Evolutionary conservation across 345 rosid species (phyloP).

Genomic region (Dovyalis caffra): DNA sequence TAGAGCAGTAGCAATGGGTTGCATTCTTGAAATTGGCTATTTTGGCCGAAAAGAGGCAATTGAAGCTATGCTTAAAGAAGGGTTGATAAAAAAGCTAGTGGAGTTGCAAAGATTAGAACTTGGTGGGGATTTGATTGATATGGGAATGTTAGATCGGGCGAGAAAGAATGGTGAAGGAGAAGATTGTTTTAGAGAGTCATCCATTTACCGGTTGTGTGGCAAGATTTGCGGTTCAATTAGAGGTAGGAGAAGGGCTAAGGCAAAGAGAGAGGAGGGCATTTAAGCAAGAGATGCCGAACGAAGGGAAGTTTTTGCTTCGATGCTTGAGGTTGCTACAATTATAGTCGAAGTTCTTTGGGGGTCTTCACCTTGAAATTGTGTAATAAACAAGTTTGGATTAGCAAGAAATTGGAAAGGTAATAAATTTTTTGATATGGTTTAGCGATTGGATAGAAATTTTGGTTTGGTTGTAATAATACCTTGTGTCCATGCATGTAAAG

Average conservation of each 20-base stretch:
- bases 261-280: conserved; percentile 62
- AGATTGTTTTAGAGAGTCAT: conserved; percentile 38
- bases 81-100: too few relatives aligned
- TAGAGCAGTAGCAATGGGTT: conserved; percentile 44
- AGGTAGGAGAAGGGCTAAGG: conserved; percentile 72
- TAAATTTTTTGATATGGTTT: too few relatives aligned
- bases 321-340: conserved; percentile 65
- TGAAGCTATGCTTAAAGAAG: too few relatives aligned
- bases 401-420: too few relatives aligned
- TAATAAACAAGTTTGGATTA: not conserved
- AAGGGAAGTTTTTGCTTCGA: conserved; percentile 47
- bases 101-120: too few relatives aligned
- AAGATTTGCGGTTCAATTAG: conserved; percentile 71
- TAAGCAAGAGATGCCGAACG: conserved; percentile 47
- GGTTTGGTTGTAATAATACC: too few relatives aligned
- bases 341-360: conserved; percentile 77
- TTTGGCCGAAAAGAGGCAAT: conserved; percentile 64
- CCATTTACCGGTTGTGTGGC: too few relatives aligned
- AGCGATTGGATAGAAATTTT: too few relatives aligned
- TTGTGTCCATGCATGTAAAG: too few relatives aligned
- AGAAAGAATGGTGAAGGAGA: conserved; percentile 11
- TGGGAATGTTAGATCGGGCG: conserved; percentile 26
- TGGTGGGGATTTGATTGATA: conserved; percentile 56
- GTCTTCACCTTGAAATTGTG: conserved; percentile 48
- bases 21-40: conserved; percentile 60